phyloP scores from a whole-genome alignment of 208 protist genomes.

The Acanthamoeba sp. region DNA sequence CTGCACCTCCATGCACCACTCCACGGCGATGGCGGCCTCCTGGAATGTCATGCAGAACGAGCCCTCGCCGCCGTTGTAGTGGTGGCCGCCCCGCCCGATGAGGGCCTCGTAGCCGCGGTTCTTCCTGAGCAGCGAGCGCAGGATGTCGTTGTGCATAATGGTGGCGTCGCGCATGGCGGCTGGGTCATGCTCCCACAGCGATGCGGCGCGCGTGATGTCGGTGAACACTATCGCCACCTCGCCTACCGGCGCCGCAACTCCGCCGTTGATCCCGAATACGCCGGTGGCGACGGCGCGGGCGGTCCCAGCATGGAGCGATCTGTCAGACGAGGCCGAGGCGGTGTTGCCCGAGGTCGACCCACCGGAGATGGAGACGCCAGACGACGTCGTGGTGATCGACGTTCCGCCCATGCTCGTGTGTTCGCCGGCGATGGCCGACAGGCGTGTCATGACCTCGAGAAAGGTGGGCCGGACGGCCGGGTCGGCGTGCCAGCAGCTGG shows the following conservation, averaged over 20 bases:
- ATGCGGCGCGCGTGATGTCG: slow-evolving; percentile 43
- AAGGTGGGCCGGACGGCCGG: slow-evolving; percentile 32
- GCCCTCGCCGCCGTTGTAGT: slow-evolving; percentile 65
- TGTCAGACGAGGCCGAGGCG: too few relatives aligned
- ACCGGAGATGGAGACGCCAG: not conserved
- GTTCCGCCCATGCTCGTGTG: too few relatives aligned
- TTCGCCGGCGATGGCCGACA: not conserved
- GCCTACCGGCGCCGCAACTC: not conserved
- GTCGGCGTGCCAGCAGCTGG: slow-evolving; percentile 11
- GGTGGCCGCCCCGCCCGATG: not conserved
- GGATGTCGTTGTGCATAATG: slow-evolving; percentile 10
- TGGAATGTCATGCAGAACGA: slow-evolving; percentile 76
- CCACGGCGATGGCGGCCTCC: not conserved
- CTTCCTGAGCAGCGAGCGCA: not conserved
- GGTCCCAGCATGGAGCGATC: too few relatives aligned
- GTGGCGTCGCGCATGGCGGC: slow-evolving; percentile 14
- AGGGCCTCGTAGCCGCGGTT: slow-evolving; percentile 36
- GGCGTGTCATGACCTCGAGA: slow-evolving; percentile 67
- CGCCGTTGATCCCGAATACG: not conserved
- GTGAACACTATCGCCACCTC: slow-evolving; percentile 63
- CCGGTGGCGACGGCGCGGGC: too few relatives aligned
- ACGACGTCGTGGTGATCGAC: too few relatives aligned
- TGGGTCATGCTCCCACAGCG: slow-evolving; percentile 25
- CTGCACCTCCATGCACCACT: slow-evolving; percentile 65
- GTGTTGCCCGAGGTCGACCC: too few relatives aligned